These are phyloP conservation scores for Protomyces macrosporus DNA, from an alignment of 1,139 yeast species.

Conservation along the genomic window DNA sequence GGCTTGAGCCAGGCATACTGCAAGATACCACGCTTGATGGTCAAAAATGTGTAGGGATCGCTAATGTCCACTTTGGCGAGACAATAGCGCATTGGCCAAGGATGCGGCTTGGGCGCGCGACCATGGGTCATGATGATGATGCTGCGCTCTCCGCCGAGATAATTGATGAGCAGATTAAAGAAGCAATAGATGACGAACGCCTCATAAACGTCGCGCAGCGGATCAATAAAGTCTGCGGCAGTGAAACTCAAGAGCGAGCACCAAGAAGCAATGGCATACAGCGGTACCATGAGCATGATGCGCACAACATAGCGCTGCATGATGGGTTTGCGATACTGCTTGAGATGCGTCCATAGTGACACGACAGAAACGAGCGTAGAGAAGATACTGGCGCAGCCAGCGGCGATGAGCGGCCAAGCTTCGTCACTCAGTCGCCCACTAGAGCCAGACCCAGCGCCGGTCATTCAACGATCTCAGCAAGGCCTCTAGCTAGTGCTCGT, in stretches of 20 bases:
- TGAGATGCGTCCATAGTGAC: conserved; percentile 51
- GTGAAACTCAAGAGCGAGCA: conserved; percentile 49
- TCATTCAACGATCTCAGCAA: conserved; percentile 32
- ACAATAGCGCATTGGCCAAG: conserved; percentile 51
- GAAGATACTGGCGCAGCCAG: conserved; percentile 14
- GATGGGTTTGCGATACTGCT: conserved; percentile 78
- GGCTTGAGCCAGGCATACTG: conserved; percentile 98
- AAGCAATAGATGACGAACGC: conserved; percentile 90
- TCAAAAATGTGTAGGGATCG: conserved; percentile 73
- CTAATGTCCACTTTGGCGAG: conserved; percentile 68
- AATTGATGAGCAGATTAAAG: conserved; percentile 70
- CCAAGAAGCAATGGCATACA: conserved; percentile 54
- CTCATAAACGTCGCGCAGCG: conserved; percentile 83
- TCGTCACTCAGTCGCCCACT: conserved; percentile 19
- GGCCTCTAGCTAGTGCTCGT: too few relatives aligned
- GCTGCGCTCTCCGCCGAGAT: conserved; percentile 86
- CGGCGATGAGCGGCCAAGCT: conserved; percentile 22
- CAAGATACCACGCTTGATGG: conserved; percentile 74
- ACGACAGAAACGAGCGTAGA: conserved; percentile 38
- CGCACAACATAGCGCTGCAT: conserved; percentile 83
- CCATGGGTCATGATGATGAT: conserved; percentile 72
- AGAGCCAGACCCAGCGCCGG: conserved; percentile 16
- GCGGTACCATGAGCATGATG: conserved; percentile 58
- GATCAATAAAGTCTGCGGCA: conserved; percentile 56
- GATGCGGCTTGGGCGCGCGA: conserved; percentile 61